These are phyloP conservation scores for Candida sonorensis DNA, from an alignment of 805 yeast species.

Conservation along the genomic window DNA sequence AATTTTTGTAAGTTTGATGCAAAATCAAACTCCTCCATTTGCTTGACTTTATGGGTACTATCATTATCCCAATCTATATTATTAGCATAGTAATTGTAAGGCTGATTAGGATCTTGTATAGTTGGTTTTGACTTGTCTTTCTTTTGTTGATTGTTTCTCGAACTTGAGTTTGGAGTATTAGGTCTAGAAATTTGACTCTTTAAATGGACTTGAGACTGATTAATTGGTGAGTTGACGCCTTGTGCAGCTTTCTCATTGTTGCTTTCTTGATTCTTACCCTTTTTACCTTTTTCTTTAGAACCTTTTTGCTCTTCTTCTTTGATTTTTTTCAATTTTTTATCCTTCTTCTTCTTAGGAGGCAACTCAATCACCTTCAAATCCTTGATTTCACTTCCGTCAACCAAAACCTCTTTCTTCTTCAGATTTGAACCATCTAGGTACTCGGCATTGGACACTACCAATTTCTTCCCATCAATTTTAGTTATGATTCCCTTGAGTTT, in stretches of 20 bases:
- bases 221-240: too few relatives aligned
- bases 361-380: conserved; percentile 52
- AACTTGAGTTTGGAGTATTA: conserved; percentile 5
- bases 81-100: conserved; percentile 17
- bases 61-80: conserved; percentile 42
- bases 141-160: conserved; percentile 11
- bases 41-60: conserved; percentile 40
- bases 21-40: conserved; percentile 72
- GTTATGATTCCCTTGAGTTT: conserved; percentile 21
- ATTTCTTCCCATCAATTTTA: conserved; percentile 15
- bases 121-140: conserved; percentile 9
- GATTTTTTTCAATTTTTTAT: conserved; percentile 10
- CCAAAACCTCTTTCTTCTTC: conserved; percentile 12
- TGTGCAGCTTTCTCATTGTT: neutral
- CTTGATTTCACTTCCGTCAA: conserved; percentile 34
- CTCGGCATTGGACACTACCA: conserved; percentile 27
- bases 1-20: conserved; percentile 74
- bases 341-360: conserved; percentile 31
- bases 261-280: neutral
- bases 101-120: conserved; percentile 14
- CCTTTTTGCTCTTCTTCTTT: too few relatives aligned
- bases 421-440: conserved; percentile 22
- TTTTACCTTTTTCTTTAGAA: too few relatives aligned
- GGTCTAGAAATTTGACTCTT: too few relatives aligned
- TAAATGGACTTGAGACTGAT: too few relatives aligned